Evolutionary conservation across 306 rosid genomes (phyloP).

Genomic region (Rosa persica): DNA sequence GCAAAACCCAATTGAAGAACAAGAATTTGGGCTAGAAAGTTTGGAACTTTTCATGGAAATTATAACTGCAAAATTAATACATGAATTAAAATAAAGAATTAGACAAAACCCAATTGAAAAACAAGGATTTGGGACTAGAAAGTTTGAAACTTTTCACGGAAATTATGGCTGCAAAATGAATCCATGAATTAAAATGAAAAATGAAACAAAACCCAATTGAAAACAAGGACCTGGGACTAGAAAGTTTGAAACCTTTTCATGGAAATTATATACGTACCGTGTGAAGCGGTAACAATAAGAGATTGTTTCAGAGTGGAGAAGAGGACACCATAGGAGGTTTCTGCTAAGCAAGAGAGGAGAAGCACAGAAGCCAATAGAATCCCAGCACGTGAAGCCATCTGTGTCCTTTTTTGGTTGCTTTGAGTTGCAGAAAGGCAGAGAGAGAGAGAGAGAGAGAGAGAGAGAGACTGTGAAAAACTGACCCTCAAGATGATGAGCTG

Average conservation of each 20-base stretch:
- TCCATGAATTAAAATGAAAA: neutral
- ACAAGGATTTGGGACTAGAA: neutral
- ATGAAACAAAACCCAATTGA: neutral
- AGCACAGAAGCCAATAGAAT: conserved; percentile 51
- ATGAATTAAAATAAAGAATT: neutral
- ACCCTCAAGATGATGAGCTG: conserved; percentile 15
- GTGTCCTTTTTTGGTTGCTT: neutral
- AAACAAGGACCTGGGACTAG: neutral
- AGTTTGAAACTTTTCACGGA: neutral
- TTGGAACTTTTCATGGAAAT: neutral
- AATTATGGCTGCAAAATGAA: neutral
- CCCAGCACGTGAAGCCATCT: conserved; percentile 55
- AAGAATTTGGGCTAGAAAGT: neutral
- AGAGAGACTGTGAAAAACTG: neutral
- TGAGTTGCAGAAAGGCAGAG: conserved; percentile 8
- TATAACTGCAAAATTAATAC: neutral
- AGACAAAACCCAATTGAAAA: neutral
- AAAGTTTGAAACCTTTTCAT: neutral
- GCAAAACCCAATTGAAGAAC: neutral
- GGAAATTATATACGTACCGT: conserved; percentile 42
- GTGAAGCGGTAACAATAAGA: conserved; percentile 68
- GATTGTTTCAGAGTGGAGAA: conserved; percentile 55
- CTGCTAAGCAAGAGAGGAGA: conserved; percentile 47
- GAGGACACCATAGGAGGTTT: conserved; percentile 48
- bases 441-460: conserved; percentile 13